A percentile compares a stretch with the other conserved stretches of the same genome.
phyloP scores from a whole-genome alignment of 2,329 filamentous ascomycete species.

The Raffaelea deltoideospora region DNA sequence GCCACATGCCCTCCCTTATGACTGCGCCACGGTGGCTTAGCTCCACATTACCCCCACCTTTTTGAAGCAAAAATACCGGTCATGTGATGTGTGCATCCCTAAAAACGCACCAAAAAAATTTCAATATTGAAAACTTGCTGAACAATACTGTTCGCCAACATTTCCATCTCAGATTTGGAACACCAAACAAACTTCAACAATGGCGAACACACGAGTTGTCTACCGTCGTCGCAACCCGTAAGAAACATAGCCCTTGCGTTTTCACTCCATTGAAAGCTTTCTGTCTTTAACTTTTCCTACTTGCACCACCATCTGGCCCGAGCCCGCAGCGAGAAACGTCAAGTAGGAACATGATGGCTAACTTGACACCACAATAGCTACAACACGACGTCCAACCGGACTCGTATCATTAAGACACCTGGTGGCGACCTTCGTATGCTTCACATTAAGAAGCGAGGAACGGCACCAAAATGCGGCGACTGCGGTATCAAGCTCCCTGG shows the following conservation, averaged over 20 bases:
- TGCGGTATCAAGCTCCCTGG: slow-evolving; percentile 95
- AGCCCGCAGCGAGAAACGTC: too few species aligned
- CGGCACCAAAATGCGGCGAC: slow-evolving; percentile 97
- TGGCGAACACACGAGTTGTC: slow-evolving; percentile 44
- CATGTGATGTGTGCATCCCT: slow-evolving; percentile 7
- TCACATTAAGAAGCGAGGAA: slow-evolving; percentile 99
- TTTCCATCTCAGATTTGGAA: slow-evolving; percentile 4
- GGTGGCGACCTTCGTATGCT: slow-evolving; percentile 91
- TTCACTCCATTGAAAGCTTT: background rate
- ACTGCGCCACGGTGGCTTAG: too few species aligned
- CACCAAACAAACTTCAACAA: slow-evolving; percentile 32
- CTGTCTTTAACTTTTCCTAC: background rate
- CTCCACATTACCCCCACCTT: background rate
- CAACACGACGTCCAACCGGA: slow-evolving; percentile 97
- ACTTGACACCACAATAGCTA: slow-evolving; percentile 44
- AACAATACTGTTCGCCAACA: slow-evolving; percentile 2
- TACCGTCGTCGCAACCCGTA: slow-evolving; percentile 72
- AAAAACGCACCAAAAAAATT: slow-evolving; percentile 9
- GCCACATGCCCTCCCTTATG: too few species aligned
- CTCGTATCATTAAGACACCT: slow-evolving; percentile 89
- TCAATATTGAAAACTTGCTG: slow-evolving; percentile 8
- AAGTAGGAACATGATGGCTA: background rate
- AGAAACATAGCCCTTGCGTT: slow-evolving; percentile 21
- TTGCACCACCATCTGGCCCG: too few species aligned
- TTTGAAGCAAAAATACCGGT: too few species aligned